Evolutionary conservation across 2,329 filamentous ascomycete genomes (phyloP).

Genomic region (Stagonosporopsis vannaccii): DNA sequence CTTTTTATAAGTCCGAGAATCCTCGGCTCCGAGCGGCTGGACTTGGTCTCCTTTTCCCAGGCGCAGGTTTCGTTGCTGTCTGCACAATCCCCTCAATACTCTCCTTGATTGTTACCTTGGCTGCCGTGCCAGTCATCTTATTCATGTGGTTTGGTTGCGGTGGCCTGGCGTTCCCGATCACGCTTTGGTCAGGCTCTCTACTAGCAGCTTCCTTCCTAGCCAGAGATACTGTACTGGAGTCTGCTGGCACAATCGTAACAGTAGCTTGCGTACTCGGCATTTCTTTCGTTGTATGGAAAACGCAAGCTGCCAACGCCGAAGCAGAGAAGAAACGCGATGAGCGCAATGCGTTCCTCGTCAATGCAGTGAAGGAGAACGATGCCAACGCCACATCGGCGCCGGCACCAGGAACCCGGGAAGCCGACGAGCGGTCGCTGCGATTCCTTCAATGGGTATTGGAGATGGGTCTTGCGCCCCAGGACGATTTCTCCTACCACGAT

Average conservation of each 20-base stretch:
- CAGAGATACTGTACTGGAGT: constrained; percentile 16
- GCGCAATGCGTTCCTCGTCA: constrained; percentile 20
- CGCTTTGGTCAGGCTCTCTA: constrained; percentile 15
- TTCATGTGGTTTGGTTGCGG: constrained; percentile 30
- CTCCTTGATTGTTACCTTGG: constrained; percentile 16
- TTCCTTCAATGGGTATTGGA: constrained; percentile 25
- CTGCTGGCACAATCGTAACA: constrained; percentile 13
- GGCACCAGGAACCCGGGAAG: constrained; percentile 19
- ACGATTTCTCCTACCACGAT: constrained; percentile 26
- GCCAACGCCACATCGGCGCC: neutral
- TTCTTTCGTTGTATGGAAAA: constrained; percentile 8
- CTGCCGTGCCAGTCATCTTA: constrained; percentile 18
- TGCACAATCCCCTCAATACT: constrained; percentile 16
- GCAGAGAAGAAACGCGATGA: constrained; percentile 12
- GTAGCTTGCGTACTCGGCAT: constrained; percentile 9
- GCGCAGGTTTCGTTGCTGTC: constrained; percentile 24
- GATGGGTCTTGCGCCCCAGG: constrained; percentile 19
- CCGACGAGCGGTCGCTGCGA: constrained; percentile 14
- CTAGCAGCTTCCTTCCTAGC: constrained; percentile 14
- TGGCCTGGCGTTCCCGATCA: constrained; percentile 22
- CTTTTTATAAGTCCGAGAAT: constrained; percentile 20
- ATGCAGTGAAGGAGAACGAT: constrained; percentile 12
- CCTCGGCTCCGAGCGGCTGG: constrained; percentile 14
- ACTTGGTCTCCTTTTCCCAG: constrained; percentile 24
- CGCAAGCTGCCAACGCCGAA: constrained; percentile 6